Conservation (phyloP, 1,284 basidiomycete genomes). For the Stereum hirsutum region DNA sequence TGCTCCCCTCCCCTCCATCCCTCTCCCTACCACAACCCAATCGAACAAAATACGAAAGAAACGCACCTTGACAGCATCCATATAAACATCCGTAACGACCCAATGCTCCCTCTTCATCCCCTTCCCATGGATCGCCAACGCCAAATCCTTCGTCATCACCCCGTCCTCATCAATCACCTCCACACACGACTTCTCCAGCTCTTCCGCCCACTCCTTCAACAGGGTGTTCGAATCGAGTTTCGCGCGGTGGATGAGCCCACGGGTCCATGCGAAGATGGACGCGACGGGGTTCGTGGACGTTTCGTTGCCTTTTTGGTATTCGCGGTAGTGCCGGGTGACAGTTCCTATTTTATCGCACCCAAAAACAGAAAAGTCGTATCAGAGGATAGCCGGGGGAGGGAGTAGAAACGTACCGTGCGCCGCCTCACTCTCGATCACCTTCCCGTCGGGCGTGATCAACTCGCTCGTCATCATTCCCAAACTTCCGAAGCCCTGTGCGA, state of each 20-base stretch:
- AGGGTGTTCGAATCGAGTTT: conserved; percentile 83
- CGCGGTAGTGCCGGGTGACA: conserved; percentile 94
- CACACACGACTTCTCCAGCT: conserved; percentile 83
- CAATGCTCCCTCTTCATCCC: conserved; percentile 87
- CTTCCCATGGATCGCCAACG: conserved; percentile 92
- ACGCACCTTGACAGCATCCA: conserved; percentile 81
- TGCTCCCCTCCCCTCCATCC: background rate
- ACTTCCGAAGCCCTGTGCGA: conserved; percentile 91
- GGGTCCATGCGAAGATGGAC: conserved; percentile 98
- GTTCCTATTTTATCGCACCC: conserved; percentile 42
- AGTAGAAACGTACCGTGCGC: conserved; percentile 62
- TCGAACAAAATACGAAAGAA: background rate
- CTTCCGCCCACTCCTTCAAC: conserved; percentile 70
- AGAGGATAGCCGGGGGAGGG: conserved; percentile 2
- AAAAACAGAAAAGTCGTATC: background rate
- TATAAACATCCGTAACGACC: conserved; percentile 87
- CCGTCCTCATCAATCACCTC: conserved; percentile 88
- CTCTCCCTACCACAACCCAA: background rate
- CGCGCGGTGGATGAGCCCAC: conserved; percentile 89
- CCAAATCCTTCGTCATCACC: conserved; percentile 96
- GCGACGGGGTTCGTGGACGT: conserved; percentile 98
- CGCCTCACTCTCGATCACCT: conserved; percentile 87
- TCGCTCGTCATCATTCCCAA: conserved; percentile 98
- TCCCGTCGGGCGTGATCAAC: conserved; percentile 92
- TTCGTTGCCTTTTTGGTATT: conserved; percentile 93